phyloP scores from a whole-genome alignment of 2,329 filamentous ascomycete genomes.

The Pestalotiopsis sp. region DNA sequence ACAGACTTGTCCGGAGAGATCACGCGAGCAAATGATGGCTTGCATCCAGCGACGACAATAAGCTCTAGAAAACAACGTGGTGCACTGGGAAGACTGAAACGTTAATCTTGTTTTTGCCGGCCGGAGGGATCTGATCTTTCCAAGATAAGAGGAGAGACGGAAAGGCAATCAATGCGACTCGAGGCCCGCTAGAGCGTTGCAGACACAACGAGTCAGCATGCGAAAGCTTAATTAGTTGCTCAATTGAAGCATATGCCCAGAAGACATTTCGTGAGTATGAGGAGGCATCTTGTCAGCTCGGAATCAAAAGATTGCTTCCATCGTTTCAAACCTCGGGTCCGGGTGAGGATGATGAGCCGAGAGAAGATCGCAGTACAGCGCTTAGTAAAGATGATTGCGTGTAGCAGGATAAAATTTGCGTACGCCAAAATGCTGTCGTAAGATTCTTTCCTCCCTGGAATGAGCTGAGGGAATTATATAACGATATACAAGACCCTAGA shows the following conservation, averaged over 20 bases:
- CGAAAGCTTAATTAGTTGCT: background rate
- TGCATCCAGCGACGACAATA: background rate
- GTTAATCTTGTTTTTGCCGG: background rate
- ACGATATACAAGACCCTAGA: background rate
- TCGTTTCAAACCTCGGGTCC: background rate
- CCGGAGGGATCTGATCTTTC: background rate
- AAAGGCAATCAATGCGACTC: background rate
- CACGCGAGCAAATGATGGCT: background rate
- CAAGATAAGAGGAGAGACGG: background rate
- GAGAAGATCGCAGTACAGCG: too few species aligned
- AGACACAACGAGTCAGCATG: background rate
- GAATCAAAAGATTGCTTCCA: background rate
- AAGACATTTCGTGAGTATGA: background rate
- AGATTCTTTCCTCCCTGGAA: too few species aligned
- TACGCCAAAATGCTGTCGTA: too few species aligned
- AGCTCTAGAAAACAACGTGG: background rate
- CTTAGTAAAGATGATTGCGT: too few species aligned
- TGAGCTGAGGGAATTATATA: background rate
- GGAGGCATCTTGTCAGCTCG: background rate
- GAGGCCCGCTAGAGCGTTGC: background rate
- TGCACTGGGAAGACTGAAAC: background rate
- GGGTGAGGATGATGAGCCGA: too few species aligned
- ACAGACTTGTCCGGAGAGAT: background rate
- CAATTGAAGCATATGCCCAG: background rate
- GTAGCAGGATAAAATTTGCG: too few species aligned